A percentile compares a stretch with the other conserved stretches of the same genome.
These are phyloP conservation scores for Lithohypha guttulata DNA, from an alignment of 2,329 filamentous ascomycete species.

Conservation along the genomic window DNA sequence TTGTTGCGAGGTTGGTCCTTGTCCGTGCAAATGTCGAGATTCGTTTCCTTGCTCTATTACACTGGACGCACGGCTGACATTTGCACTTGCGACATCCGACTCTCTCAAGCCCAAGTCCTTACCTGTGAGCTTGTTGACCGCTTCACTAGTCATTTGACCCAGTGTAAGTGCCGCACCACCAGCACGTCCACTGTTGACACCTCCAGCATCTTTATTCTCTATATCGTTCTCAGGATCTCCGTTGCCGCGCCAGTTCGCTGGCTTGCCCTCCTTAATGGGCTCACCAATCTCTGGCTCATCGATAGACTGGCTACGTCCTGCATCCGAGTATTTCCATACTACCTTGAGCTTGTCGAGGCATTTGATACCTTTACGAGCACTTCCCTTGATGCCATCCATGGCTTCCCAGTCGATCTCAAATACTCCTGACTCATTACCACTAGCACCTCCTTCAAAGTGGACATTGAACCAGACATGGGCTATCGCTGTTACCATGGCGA, in stretches of 20 bases:
- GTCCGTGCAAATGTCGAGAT: too few species aligned
- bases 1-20: neutral
- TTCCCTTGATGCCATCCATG: conserved; percentile 94
- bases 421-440: conserved; percentile 56
- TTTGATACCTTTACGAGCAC: conserved; percentile 65
- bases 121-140: conserved; percentile 33
- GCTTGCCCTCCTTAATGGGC: conserved; percentile 55
- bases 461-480: conserved; percentile 96
- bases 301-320: conserved; percentile 30
- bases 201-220: conserved; percentile 18
- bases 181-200: conserved; percentile 16
- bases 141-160: conserved; percentile 15
- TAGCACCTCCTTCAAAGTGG: conserved; percentile 72
- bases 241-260: conserved; percentile 65
- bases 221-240: conserved; percentile 26
- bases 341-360: conserved; percentile 75
- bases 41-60: conserved; percentile 35
- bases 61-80: conserved; percentile 64
- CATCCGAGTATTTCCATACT: conserved; percentile 57
- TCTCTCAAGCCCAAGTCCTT: conserved; percentile 60
- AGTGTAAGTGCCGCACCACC: conserved; percentile 15
- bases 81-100: conserved; percentile 53
- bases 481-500: conserved; percentile 83
- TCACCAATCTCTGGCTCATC: conserved; percentile 56
- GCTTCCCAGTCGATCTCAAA: conserved; percentile 63